Base-by-base conservation (phyloP, 1,284 basidiomycete genomes). In the Trichosporon sp. region DNA sequence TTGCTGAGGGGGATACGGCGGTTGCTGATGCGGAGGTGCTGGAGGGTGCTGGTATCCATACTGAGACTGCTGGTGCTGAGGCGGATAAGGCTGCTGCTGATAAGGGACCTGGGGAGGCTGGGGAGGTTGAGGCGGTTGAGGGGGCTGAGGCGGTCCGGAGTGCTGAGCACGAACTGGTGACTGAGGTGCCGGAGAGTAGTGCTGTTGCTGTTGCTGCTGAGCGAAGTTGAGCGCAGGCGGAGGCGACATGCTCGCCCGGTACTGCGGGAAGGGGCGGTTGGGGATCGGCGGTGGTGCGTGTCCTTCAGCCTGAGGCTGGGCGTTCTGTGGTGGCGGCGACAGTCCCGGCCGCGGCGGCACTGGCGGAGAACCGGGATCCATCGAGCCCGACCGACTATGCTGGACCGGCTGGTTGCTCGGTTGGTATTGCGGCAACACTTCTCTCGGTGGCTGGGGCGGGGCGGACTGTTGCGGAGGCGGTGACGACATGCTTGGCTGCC, bases 61-160 rank as follows among this genome's bases (percentile, higher is more conserved):
- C 19, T 71, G 75, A 10, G 35, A 37, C 7, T 70, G 75, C 11
- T 75, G 74, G 6, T 67, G 70, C n/a, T 76, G 71, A 12, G 75
- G 77, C 21, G 51, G 31, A 7, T 65, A 26, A 3, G 5, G 51
- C 10, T 76, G 77, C 32, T 59, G 72, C 10, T n/a, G n/a, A 8
- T 38, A 38, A 7, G 16, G 48, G 6, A 75, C 77, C 32, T 56
- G 72, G 26, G 31, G 26, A 8, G 70, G 75, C 11, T 75, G 74
- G 8, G 67, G 70, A 21, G 73, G 73, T 14, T 76, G 71, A 16
- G 75, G 77, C 21, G 51, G 37, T 4, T 54, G 51, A 54, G n/a
- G 51, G 2, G 76, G 77, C 26, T 59, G 72, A 31, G 54, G 63
- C 14, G 31, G 16, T 4, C 68, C 21, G 10, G 71, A 63, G 32